Evolutionary conservation across 2,329 filamentous ascomycete genomes (phyloP), one percentile per base, ranked within the genome.

Genomic region (Colletotrichum sp.): DNA sequence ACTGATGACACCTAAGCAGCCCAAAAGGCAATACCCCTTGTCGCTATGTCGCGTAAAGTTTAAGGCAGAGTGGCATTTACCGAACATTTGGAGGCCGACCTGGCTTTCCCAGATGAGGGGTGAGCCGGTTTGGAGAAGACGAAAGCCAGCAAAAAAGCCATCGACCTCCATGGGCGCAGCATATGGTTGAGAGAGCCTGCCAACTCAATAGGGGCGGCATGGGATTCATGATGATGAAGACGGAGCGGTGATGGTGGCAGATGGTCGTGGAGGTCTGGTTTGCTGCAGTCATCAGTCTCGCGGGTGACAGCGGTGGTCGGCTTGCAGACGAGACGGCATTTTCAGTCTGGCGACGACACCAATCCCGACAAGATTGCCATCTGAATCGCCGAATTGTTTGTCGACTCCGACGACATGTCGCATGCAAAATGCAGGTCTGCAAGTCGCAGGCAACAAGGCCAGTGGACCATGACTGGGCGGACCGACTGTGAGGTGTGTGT

Each of bases 1-100:
- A 68, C 47, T n/a, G 29, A 72, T 72, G 63, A 68, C 63, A 72
- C 69, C 69, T 64, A 33, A 72, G 29, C 72, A 72, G 69, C 63
- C 18, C 36, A 66, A 61, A 33, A 64, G 34, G 34, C 51, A 21
- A 18, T 38, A 55, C 63, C 69, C 67, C 67, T 62, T 73, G 71
- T 66, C 71, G 21, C 51, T 29, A 38, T 29, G 43, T 63, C 57
- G 29, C 24, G 69, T 57, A 68, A 24, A 72, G 34, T 72, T 72
- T 38, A 70, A 54, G 66, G 59, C 67, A 73, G 66, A 54, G 54
- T 74, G 62, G 34, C 62, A 72, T 67, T 33, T 47, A 72, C 57
- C 69, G 34, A 72, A 21, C 33, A 29, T 33, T 57, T 66, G 67
- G 54, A 70, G 61, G 55, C 36, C 61, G 66, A 70, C 61, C 61